Evolutionary conservation across 352 stramenopile genomes (phyloP), one percentile per base, ranked within the genome.

Genomic region (Phytophthora multivora): DNA sequence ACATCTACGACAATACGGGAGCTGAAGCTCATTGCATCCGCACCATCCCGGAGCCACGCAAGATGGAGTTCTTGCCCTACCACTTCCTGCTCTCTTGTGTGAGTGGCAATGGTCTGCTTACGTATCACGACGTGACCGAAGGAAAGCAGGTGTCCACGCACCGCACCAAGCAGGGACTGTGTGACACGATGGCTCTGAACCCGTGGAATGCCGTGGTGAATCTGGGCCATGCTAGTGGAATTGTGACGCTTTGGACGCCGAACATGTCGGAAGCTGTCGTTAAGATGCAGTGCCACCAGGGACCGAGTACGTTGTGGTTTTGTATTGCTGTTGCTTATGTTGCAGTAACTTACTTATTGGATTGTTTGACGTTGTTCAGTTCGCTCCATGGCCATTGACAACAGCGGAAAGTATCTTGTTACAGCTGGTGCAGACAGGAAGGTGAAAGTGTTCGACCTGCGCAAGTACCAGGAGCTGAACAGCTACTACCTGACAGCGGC

Each of bases 161-260:
- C 72, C 80, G 90, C 23, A 98, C 96, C 2, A 92, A 96, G 66
- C 87, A 96, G 30, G 97, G 96, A n/a, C 61, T 96, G 9, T 98
- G 91, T 57, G 69, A 92, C 51, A 89, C 89, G 4, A 96, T 99
- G 75, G 79, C 80, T 41, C 91, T 98, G 53, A 99, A 99, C 80
- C 96, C 94, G 16, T 96, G 87, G 73, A 99, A 99, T 64, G 97
- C 93, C 19, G 90, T 99, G 13, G 75, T 99, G 15, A 96, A 99
- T 72, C 71, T 98, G 4, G 98, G 97, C 42, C 97, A 99, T 75
- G 84, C 86, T 33, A 99, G 97, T 73, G 98, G 98, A 33, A 95
- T 98, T 33, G 97, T 99, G n/a, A 98, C 97, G 18, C 80, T 99
- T 10, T 99, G 98, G 98, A 98, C 89, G 23, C 98, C 98, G 6